Evolutionary conservation across 2,329 filamentous ascomycete genomes (phyloP).

Genomic region (Aspergillus eucalypticola): DNA sequence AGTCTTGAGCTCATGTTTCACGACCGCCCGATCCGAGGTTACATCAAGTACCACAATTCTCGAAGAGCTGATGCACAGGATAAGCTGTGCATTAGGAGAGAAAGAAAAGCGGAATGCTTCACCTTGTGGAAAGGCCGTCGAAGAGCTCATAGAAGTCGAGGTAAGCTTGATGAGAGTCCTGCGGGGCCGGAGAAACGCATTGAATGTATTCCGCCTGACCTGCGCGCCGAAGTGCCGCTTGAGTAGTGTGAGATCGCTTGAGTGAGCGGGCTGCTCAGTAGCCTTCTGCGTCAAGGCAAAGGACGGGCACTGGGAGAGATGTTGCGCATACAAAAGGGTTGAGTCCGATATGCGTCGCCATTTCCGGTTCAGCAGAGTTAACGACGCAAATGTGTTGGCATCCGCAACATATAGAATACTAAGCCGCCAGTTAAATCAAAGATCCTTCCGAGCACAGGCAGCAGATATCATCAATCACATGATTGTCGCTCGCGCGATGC

Average conservation of each 20-base stretch:
- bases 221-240: conserved; percentile 68
- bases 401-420: conserved; percentile 52
- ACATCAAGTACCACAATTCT: conserved; percentile 78
- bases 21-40: conserved; percentile 58
- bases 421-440: conserved; percentile 23
- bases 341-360: conserved; percentile 48
- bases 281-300: conserved; percentile 41
- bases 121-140: conserved; percentile 73
- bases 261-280: conserved; percentile 34
- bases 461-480: conserved; percentile 2
- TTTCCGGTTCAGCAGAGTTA: conserved; percentile 46
- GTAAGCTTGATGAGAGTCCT: conserved; percentile 76
- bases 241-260: conserved; percentile 58
- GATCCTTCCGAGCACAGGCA: background rate
- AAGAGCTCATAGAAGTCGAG: conserved; percentile 80
- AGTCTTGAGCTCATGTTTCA: conserved; percentile 78
- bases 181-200: conserved; percentile 69
- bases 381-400: conserved; percentile 50
- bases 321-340: conserved; percentile 48
- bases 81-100: conserved; percentile 70
- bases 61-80: conserved; percentile 82
- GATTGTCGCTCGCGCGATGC: background rate
- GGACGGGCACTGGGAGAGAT: conserved; percentile 47
- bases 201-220: conserved; percentile 75
- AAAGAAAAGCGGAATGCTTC: conserved; percentile 84